Evolutionary conservation across 2,329 filamentous ascomycete species (phyloP), one percentile per base, ranked within the genome.

Genomic region (Colletotrichum acutatum): DNA sequence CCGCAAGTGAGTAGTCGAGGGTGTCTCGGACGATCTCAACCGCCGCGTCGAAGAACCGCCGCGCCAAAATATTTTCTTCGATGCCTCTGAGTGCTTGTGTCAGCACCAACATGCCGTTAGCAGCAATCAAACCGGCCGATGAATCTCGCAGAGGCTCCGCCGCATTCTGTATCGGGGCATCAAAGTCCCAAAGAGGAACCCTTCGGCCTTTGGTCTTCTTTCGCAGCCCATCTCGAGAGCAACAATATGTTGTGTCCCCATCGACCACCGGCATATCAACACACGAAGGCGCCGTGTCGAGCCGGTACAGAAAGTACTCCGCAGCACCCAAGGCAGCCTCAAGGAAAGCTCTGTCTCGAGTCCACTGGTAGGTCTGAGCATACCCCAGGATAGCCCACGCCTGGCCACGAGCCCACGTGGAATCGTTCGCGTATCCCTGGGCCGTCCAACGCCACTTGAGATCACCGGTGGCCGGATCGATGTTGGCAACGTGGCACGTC

Each of bases 311-410:
- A 74, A 89, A 89, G 71, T 89, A 89, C 49, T 87, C 82, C 1
- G 86, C 85, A 46, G 88, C 78, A 0, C 82, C 82, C 6, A 83
- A 81, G 0, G 88, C 84, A 0, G 86, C 85, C 0, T 84, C 77
- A 0, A 88, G 78, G 63, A 87, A 88, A 2, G 79, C 79, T 0
- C 69, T 24, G 1, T 87, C 83, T 14, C 82, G 83, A 0, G 87
- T 88, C 85, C 86, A 88, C 46, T 77, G 77, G 67, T 86, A 88
- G 0, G 85, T 84, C 73, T 88, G 86, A 0, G 86, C 82, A 60
- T 87, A 89, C 0, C 87, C 87, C n/a, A 87, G 78, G 19, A 88
- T 85, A 0, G 82, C 83, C 87, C 87, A 89, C 0, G 86, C 86
- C 68, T 89, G 87, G 1, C 87, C 87, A 11, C 87, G 82, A 4